These are phyloP conservation scores for Cytospora mali DNA, from an alignment of 2,329 filamentous ascomycete species.

Conservation along the genomic window DNA sequence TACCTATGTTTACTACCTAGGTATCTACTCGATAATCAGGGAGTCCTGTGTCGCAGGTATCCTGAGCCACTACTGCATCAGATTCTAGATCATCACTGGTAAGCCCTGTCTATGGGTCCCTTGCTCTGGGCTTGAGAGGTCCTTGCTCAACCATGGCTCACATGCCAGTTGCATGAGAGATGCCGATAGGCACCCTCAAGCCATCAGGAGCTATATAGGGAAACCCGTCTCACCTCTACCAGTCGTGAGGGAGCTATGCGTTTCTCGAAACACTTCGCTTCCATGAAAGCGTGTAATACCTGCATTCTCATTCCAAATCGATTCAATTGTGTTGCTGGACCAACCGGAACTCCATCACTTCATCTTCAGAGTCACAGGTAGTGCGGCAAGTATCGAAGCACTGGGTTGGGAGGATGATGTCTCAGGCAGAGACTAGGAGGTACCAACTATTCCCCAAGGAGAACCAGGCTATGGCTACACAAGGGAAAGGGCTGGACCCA, in stretches of 20 bases:
- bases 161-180: conserved; percentile 62
- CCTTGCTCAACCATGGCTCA: conserved; percentile 56
- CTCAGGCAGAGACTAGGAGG: conserved; percentile 56
- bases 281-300: background rate
- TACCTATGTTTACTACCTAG: too few relatives aligned
- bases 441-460: conserved; percentile 64
- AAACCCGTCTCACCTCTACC: conserved; percentile 51
- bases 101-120: conserved; percentile 15
- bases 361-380: conserved; percentile 24
- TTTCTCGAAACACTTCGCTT: conserved; percentile 36
- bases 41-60: conserved; percentile 23
- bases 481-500: conserved; percentile 50
- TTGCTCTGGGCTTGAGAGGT: conserved; percentile 10
- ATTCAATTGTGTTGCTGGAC: conserved; percentile 25
- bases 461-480: conserved; percentile 46
- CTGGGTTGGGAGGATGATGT: conserved; percentile 63
- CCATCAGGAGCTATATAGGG: conserved; percentile 53
- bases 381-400: conserved; percentile 46
- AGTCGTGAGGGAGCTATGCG: conserved; percentile 48
- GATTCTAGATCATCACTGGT: conserved; percentile 23
- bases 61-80: conserved; percentile 25
- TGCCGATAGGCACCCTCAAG: conserved; percentile 43
- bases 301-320: conserved; percentile 25
- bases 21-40: conserved; percentile 22
- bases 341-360: conserved; percentile 16